phyloP scores from a whole-genome alignment of 768 basidiomycete species.

The Leccinum uliginosum region DNA sequence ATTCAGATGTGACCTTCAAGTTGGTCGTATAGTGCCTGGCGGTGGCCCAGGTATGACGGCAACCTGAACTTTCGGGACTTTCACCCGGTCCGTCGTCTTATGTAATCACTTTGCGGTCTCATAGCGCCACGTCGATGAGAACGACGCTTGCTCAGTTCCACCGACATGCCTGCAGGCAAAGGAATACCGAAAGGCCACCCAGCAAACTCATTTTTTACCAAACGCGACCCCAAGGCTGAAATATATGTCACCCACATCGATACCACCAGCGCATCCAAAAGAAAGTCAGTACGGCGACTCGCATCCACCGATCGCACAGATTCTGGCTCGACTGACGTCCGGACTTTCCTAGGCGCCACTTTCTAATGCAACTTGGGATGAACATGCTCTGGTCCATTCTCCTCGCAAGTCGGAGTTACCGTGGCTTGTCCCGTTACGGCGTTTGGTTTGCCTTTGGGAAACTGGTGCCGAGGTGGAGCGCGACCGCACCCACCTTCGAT shows the following conservation, averaged over 20 bases:
- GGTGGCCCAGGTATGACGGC: too few species aligned
- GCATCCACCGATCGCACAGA: not conserved
- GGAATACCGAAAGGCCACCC: constrained; percentile 27
- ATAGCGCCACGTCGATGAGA: not conserved
- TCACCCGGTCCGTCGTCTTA: constrained; percentile 10
- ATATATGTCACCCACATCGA: constrained; percentile 31
- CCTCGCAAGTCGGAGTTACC: constrained; percentile 19
- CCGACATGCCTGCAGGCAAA: constrained; percentile 24
- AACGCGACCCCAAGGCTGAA: constrained; percentile 18
- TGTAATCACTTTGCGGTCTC: constrained; percentile 7
- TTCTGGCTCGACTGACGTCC: constrained; percentile 5
- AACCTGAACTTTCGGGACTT: too few species aligned
- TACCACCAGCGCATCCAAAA: constrained; percentile 10
- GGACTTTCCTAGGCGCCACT: constrained; percentile 18
- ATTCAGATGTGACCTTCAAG: too few species aligned
- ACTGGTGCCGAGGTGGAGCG: constrained; percentile 11
- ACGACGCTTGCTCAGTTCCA: not conserved
- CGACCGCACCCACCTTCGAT: constrained; percentile 13
- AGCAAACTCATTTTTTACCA: constrained; percentile 16
- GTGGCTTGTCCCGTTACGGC: constrained; percentile 27
- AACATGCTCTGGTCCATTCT: constrained; percentile 25
- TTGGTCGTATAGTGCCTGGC: too few species aligned
- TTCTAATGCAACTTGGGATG: constrained; percentile 24
- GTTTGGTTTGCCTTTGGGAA: constrained; percentile 24
- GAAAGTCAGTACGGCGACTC: constrained; percentile 21